Base-by-base conservation (phyloP, 2,329 filamentous ascomycete species). In the Trichophyton mentagrophytes region DNA sequence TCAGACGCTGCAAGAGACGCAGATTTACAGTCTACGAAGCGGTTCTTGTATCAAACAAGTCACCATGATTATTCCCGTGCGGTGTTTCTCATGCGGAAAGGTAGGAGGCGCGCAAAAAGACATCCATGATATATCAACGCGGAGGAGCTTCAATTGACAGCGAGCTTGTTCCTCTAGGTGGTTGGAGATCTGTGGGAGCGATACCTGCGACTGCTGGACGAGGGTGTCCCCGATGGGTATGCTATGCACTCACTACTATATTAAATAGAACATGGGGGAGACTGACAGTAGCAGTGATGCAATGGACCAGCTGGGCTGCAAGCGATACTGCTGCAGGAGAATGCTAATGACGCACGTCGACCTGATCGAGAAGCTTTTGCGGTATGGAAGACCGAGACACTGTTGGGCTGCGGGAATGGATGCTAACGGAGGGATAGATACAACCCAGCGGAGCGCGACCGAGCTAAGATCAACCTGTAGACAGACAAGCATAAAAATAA, bases 331-430 rank as follows among this genome's bases (percentile, higher is more conserved):
- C 83, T 99, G 93, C 79, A 89, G 93, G 68, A 88, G 93, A 71
- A 99, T 99, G 93, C 85, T 99, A 75, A 96, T 99, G 88, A 99
- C 93, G 63, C 93, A 99, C 77, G 93, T 99, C 69, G 93, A 99
- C 74, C 81, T 99, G 64, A 96, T 99, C 69, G 93, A 99, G 81
- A 99, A 99, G 78, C 84, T 99, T 58, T 84, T 99, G 66, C 89
- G 92, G 89, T 95, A 85, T 46, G 40, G 8, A 1, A 5, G 13
- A 9, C 11, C 3, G 27, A 15, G 47, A 27, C 27, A 13, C 22
- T 30, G 49, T 27, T 13, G 25, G 13, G 1, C 17, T 22, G 17
- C 9, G 20, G 1, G n/a, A 68, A 60, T 40, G 63, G 63, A 60
- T 59, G 64, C 25, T 65, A 64, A 61, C 61, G 62, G 20, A 22